Percentiles rank a stretch among this genome's conserved stretches.
Conservation (phyloP, 768 basidiomycete genomes). For the Lactarius hengduanensis region DNA sequence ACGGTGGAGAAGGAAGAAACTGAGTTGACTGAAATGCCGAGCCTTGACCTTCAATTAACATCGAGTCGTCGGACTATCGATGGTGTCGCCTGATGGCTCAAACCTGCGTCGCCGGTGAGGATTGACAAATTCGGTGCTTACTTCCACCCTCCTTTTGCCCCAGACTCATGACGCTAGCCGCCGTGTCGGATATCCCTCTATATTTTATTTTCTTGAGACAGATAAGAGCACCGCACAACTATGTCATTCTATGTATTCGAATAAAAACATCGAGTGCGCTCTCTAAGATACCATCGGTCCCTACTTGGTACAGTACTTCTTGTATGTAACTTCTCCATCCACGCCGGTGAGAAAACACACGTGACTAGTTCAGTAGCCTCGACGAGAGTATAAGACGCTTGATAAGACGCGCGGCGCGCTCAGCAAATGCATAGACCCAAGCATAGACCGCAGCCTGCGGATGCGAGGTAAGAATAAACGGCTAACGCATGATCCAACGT, state of each 20-base stretch:
- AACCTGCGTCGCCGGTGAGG: neutral
- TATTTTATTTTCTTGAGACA: neutral
- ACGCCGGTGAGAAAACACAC: neutral
- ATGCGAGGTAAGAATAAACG: conserved; percentile 5
- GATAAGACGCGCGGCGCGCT: neutral
- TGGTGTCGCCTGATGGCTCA: neutral
- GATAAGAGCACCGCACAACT: neutral
- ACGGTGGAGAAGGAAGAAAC: neutral
- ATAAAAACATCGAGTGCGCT: neutral
- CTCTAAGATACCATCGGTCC: no score
- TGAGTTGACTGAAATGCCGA: neutral
- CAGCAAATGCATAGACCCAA: neutral
- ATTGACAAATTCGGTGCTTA: neutral
- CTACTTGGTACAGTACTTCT: no score
- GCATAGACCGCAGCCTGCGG: conserved; percentile 2
- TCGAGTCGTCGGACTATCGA: neutral
- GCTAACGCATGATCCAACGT: neutral
- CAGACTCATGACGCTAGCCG: neutral
- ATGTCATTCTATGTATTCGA: neutral
- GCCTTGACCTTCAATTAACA: neutral
- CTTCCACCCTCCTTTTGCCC: neutral
- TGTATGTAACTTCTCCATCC: no score
- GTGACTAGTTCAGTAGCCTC: neutral
- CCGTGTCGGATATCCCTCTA: neutral
- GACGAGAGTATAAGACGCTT: no score